Evolutionary conservation across 2,329 filamentous ascomycete species (phyloP).

Genomic region (Cordyceps javanica): DNA sequence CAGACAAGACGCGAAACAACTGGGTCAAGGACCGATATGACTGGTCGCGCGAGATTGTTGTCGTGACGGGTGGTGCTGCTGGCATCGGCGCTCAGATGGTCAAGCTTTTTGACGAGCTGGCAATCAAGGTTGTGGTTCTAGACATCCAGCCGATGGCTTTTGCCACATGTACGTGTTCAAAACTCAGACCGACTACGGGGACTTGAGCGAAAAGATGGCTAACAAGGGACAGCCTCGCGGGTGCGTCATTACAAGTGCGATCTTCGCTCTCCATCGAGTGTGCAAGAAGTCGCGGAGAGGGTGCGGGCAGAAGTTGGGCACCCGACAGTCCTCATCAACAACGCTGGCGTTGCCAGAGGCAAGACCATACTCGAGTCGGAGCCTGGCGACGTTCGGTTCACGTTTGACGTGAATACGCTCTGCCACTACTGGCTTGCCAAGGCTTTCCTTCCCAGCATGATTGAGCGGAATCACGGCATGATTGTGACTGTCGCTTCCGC

Average conservation of each 20-base stretch:
- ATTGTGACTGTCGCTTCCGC: constrained; percentile 63
- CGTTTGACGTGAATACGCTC: constrained; percentile 66
- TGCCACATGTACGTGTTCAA: constrained; percentile 35
- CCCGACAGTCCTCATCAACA: constrained; percentile 67
- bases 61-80: constrained; percentile 68
- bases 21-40: constrained; percentile 43
- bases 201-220: neutral
- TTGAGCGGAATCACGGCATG: constrained; percentile 61
- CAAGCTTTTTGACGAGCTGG: constrained; percentile 55
- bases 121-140: constrained; percentile 63
- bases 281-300: constrained; percentile 43
- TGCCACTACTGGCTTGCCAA: constrained; percentile 61
- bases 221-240: constrained; percentile 31
- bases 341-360: constrained; percentile 59
- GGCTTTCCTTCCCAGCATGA: constrained; percentile 62
- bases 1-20: constrained; percentile 29
- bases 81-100: constrained; percentile 67
- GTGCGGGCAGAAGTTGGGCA: constrained; percentile 53
- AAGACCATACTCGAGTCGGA: constrained; percentile 54
- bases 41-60: constrained; percentile 63
- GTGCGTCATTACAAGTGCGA: constrained; percentile 68
- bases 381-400: constrained; percentile 55
- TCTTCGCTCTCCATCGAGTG: constrained; percentile 51
- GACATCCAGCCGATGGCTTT: constrained; percentile 61
- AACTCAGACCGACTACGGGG: neutral